Conservation (phyloP, 2,329 filamentous ascomycete genomes). For the Penicillium brevicompactum region DNA sequence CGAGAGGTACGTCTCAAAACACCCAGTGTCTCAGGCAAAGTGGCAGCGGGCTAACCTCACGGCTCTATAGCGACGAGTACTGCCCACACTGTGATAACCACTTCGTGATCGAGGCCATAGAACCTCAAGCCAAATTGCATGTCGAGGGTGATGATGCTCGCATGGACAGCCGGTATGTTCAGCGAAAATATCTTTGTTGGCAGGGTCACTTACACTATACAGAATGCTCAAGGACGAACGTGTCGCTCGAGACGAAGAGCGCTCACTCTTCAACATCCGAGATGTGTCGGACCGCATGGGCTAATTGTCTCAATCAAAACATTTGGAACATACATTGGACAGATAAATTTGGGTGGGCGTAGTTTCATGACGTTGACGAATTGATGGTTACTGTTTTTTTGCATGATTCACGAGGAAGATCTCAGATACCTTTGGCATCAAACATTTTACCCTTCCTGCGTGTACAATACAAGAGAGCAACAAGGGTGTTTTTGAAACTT, state of each 20-base stretch:
- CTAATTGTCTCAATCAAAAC: slow-evolving; percentile 63
- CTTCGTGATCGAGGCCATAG: slow-evolving; percentile 86
- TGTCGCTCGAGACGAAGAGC: slow-evolving; percentile 60
- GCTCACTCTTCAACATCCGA: slow-evolving; percentile 75
- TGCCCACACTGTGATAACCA: slow-evolving; percentile 99
- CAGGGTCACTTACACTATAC: slow-evolving; percentile 14
- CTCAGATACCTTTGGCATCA: slow-evolving; percentile 8
- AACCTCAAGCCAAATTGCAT: slow-evolving; percentile 78
- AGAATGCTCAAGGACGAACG: slow-evolving; percentile 92
- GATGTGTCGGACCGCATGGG: slow-evolving; percentile 75
- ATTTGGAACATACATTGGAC: background rate
- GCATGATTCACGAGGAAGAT: slow-evolving; percentile 7
- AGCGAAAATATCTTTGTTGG: background rate
- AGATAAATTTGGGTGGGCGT: background rate
- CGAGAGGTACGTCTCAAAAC: slow-evolving; percentile 58
- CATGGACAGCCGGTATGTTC: slow-evolving; percentile 67
- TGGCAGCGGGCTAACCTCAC: slow-evolving; percentile 1
- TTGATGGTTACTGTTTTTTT: slow-evolving; percentile 17
- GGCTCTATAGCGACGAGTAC: slow-evolving; percentile 75
- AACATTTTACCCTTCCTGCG: slow-evolving; percentile 18
- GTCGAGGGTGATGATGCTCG: slow-evolving; percentile 90
- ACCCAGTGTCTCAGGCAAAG: background rate
- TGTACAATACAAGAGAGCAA: slow-evolving; percentile 16
- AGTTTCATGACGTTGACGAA: slow-evolving; percentile 37
- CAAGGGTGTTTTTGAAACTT: slow-evolving; percentile 9